Evolutionary conservation across 495 filamentous ascomycete genomes (phyloP).

Genomic region (Aspergillus panamensis): DNA sequence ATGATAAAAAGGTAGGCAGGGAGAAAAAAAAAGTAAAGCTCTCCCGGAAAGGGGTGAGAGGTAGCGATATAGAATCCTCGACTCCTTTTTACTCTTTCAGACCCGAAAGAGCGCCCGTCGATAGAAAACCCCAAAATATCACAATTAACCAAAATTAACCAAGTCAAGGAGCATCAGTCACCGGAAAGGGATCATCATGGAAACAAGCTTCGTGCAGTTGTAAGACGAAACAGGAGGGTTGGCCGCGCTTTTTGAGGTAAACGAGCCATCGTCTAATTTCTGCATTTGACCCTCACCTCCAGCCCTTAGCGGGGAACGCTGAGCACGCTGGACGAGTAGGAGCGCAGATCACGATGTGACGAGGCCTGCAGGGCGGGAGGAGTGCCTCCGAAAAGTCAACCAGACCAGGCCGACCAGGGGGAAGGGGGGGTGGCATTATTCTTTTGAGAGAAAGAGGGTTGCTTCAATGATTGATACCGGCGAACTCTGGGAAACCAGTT

Average conservation of each 20-base stretch:
- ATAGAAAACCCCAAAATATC: too few relatives aligned
- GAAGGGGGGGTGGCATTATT: too few relatives aligned
- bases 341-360: slow-evolving; percentile 36
- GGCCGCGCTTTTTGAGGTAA: slow-evolving; percentile 40
- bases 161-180: slow-evolving; percentile 13
- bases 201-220: slow-evolving; percentile 29
- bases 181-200: slow-evolving; percentile 22
- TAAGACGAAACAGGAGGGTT: slow-evolving; percentile 27
- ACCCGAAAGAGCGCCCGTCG: too few relatives aligned
- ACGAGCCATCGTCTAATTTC: slow-evolving; percentile 15
- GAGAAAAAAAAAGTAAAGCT: slow-evolving; percentile 3
- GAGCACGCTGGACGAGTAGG: slow-evolving; percentile 31
- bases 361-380: slow-evolving; percentile 29
- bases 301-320: slow-evolving; percentile 18
- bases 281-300: slow-evolving; percentile 13
- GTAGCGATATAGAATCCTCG: too few relatives aligned
- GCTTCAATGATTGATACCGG: not conserved
- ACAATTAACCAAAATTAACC: slow-evolving; percentile 11
- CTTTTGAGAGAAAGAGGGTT: not conserved
- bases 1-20: not conserved
- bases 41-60: not conserved
- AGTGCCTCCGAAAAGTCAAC: slow-evolving; percentile 5
- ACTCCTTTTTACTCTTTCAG: too few relatives aligned
- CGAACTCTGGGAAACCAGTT: not conserved
- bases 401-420: too few relatives aligned